phyloP scores from a whole-genome alignment of 2,329 filamentous ascomycete genomes.

The Ophiosphaerella herpotricha region DNA sequence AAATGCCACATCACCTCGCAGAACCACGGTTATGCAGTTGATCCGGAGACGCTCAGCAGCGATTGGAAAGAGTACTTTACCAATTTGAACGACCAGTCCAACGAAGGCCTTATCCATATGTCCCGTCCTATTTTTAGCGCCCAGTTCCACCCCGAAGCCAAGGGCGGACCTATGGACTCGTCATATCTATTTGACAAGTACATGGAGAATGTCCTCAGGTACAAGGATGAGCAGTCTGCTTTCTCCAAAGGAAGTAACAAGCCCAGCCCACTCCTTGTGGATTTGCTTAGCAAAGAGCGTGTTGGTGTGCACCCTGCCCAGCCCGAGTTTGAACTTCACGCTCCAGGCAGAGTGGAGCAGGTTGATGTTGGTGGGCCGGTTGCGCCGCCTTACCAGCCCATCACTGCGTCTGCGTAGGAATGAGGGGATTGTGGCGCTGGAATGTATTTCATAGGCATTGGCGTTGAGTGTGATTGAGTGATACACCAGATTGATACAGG shows the following conservation, averaged over 20 bases:
- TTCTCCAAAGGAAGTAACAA: conserved; percentile 81
- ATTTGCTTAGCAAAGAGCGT: conserved; percentile 90
- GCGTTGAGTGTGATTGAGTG: background rate
- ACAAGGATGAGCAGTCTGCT: conserved; percentile 80
- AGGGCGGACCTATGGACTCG: conserved; percentile 94
- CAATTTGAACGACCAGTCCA: conserved; percentile 96
- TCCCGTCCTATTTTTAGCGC: conserved; percentile 96
- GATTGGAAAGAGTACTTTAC: conserved; percentile 99
- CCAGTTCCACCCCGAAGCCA: conserved; percentile 98
- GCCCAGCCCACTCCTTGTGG: conserved; percentile 84
- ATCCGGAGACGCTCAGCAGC: conserved; percentile 75
- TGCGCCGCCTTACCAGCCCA: conserved; percentile 39
- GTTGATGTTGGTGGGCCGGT: conserved; percentile 35
- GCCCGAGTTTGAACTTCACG: conserved; percentile 40
- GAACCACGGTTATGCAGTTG: conserved; percentile 97
- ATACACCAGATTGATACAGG: background rate
- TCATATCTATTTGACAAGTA: conserved; percentile 97
- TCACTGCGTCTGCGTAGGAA: conserved; percentile 36
- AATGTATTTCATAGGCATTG: background rate
- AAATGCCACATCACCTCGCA: conserved; percentile 98
- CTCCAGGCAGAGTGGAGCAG: conserved; percentile 32
- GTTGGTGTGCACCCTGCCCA: conserved; percentile 71
- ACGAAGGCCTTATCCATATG: conserved; percentile 97
- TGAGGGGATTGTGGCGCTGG: background rate
- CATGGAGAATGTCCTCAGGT: conserved; percentile 83